Base-by-base conservation (phyloP, 176 grass and related monocot species). In the Tillandsia fasciculata region DNA sequence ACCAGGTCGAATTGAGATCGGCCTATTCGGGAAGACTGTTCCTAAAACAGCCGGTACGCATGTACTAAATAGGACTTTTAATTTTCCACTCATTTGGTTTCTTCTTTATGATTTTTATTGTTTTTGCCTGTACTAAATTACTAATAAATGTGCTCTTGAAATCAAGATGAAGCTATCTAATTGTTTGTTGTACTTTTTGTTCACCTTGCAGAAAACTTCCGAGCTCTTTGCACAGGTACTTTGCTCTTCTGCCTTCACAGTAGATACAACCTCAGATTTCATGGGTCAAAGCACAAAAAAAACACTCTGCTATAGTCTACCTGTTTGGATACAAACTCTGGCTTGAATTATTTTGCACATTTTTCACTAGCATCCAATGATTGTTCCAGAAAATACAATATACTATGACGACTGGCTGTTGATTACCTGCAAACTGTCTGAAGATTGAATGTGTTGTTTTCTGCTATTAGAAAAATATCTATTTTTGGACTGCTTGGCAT, bases 211-310 rank as follows among this genome's bases (percentile, higher is more conserved):
- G 90, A 99, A 66, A 99, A 99, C 75, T 99, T 99, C 80, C 80
- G 90, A 53, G 90, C 90, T 2, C 89, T 99, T 74, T 99, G 94
- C 90, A 99, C 94, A 76, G 94, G 94, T 99, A 71, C 73, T 52
- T 48, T 67, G 76, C 18, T 9, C 3, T 28, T 49, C 26, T 3
- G 27, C n/a, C 56, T 17, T 4, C 0, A 9, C 20, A 11, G 7
- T 42, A 42, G 33, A 42, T 42, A 42, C 33, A 42, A 42, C 33
- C 3, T 42, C 33, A 6, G 33, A 42, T 42, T 42, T 42, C 33
- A 42, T 7, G 33, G 33, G 7, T 42, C 33, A 6, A 42, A 42
- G 28, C 33, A 42, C 33, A 42, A 42, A 42, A 42, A 42, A 42
- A 1, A n/a, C n/a, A n/a, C n/a, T n/a, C n/a, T n/a, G n/a, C n/a